Evolutionary conservation across 2,329 filamentous ascomycete species (phyloP), one percentile per base, ranked within the genome.

Genomic region (Sporothrix mexicana): DNA sequence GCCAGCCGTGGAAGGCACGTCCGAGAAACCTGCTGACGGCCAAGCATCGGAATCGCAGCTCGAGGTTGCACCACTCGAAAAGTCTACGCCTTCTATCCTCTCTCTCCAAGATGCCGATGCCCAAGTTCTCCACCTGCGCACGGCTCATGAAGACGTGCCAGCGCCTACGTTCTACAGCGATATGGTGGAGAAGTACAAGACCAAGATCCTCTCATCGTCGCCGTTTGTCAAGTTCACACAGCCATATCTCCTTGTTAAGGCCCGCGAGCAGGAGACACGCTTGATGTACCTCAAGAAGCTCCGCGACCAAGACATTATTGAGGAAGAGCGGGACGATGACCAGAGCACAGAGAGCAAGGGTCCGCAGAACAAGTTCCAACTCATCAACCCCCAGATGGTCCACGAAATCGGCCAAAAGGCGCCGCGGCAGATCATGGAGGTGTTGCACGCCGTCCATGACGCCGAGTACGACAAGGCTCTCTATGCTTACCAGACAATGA

Each of bases 341-440:
- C 91, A 93, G 75, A 84, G 61, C 3, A 85, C 87, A 30, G 92
- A 93, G 74, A 84, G 62, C 75, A 91, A 92, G 75, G 78, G 83
- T 6, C 90, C 88, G 62, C 86, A 88, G 0, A 90, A 93, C 72
- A 91, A 90, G 47, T 99, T 99, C 77, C 91, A 97, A 77, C 87
- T 99, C 10, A 97, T 99, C 75, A 93, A 93, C 74, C 95, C 96
- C 0, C 93, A 97, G 77, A 98, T 98, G 95, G 93, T 99, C 0
- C 93, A 97, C 77, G 88, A 92, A 73, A 90, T 94, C 62, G 90
- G 93, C 0, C 91, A 93, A 70, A 91, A 91, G 77, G 92, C 93
- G 3, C 93, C 95, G 0, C 90, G 90, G 61, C 94, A 97, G 79
- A 93, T 98, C 45, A 94, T 95, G 83, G 95, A 98, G 77, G 94